Percentiles rank a stretch among this genome's conserved stretches.
Evolutionary conservation across 1,284 basidiomycete species (phyloP).

Genomic region (Microbotryum violaceum): DNA sequence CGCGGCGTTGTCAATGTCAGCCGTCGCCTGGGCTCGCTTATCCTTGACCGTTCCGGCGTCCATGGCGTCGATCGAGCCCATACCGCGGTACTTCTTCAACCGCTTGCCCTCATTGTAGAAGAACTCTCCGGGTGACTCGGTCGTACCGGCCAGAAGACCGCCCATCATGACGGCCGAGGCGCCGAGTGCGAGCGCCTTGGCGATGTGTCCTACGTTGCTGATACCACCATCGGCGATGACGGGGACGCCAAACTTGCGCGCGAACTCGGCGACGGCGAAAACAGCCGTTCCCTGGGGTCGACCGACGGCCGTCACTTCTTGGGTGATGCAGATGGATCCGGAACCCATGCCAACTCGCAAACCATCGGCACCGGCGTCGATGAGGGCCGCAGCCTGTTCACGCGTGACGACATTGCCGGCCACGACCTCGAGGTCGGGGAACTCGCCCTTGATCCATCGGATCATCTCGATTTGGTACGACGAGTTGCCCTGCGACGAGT

Average conservation of each 20-base stretch:
- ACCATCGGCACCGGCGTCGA: slow-evolving; percentile 88
- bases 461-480: slow-evolving; percentile 93
- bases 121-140: slow-evolving; percentile 97
- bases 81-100: slow-evolving; percentile 96
- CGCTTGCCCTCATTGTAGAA: slow-evolving; percentile 89
- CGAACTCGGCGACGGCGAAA: slow-evolving; percentile 88
- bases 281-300: slow-evolving; percentile 96
- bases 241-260: slow-evolving; percentile 86
- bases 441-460: slow-evolving; percentile 81
- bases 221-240: slow-evolving; percentile 98
- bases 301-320: slow-evolving; percentile 99
- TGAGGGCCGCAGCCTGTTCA: slow-evolving; percentile 90
- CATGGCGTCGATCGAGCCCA: slow-evolving; percentile 97
- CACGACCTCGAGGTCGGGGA: slow-evolving; percentile 80
- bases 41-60: slow-evolving; percentile 55
- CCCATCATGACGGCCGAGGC: slow-evolving; percentile 99
- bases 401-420: slow-evolving; percentile 97
- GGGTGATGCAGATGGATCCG: slow-evolving; percentile 98
- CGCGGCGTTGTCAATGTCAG: slow-evolving; percentile 76
- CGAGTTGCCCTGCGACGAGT: slow-evolving; percentile 96
- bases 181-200: slow-evolving; percentile 90
- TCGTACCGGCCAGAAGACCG: slow-evolving; percentile 87
- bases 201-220: slow-evolving; percentile 91
- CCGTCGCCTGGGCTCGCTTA: slow-evolving; percentile 7
- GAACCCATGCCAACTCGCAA: slow-evolving; percentile 96